phyloP scores from a whole-genome alignment of 1,284 basidiomycete genomes.

The Puccinia hordei region DNA sequence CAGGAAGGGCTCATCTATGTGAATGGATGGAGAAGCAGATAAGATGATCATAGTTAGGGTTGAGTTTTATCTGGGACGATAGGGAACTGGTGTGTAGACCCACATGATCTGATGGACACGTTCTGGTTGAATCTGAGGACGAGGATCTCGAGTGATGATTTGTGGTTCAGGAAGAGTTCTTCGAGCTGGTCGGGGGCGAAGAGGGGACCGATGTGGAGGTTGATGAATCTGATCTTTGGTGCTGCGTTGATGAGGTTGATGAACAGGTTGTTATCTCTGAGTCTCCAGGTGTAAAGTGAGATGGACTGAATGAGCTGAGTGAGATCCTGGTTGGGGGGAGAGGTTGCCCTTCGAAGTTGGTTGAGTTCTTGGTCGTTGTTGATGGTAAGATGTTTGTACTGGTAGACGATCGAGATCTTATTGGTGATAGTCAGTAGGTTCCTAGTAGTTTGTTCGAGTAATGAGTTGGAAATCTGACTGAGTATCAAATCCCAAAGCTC shows the following conservation, averaged over 20 bases:
- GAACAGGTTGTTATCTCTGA: slow-evolving; percentile 29
- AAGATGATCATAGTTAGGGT: no score
- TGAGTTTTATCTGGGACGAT: no score
- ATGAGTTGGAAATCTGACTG: not conserved
- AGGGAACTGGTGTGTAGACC: not conserved
- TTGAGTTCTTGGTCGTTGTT: slow-evolving; percentile 3
- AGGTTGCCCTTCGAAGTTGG: not conserved
- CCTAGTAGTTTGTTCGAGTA: not conserved
- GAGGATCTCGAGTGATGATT: not conserved
- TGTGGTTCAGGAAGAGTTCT: slow-evolving; percentile 26
- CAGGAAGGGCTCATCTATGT: slow-evolving; percentile 44
- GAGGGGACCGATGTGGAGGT: slow-evolving; percentile 33
- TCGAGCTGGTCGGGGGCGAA: slow-evolving; percentile 48
- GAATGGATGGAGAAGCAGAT: no score
- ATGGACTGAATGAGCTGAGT: not conserved
- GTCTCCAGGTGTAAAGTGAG: slow-evolving; percentile 16
- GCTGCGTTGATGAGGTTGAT: slow-evolving; percentile 31
- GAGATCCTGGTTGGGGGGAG: not conserved
- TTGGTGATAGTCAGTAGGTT: not conserved
- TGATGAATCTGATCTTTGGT: not conserved
- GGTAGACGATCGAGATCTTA: not conserved
- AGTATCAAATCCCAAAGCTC: slow-evolving; percentile 40
- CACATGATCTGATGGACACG: slow-evolving; percentile 36
- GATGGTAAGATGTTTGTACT: slow-evolving; percentile 24
- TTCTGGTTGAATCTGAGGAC: slow-evolving; percentile 47